Evolutionary conservation across 768 basidiomycete species (phyloP), one percentile per base, ranked within the genome.

Genomic region (Phaffia australis): DNA sequence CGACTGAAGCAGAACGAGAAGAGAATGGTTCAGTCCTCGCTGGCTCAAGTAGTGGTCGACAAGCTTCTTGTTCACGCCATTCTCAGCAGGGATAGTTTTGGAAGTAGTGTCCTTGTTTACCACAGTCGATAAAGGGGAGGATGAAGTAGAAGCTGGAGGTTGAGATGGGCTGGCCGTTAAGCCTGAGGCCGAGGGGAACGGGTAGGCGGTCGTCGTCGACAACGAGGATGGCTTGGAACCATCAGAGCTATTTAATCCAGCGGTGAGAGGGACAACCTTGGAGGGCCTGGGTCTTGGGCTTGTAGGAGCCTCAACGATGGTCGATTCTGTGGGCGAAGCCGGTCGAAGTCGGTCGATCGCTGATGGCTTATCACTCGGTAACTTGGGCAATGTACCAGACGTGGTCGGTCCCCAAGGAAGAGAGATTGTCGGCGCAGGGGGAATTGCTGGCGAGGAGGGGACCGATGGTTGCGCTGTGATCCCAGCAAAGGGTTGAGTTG

Each of bases 1-100:
- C 47, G 67, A 69, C 30, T 58, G 46, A 50, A 64, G 62, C 15
- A 69, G 61, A 11, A 57, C 50, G 47, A 69, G 29, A 6, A 69
- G 63, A 14, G 67, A 69, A 29, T 54, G 56, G 35, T 69, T 69
- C 47, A 69, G 61, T 2, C 67, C 67, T 19, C 67, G 62, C 1
- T 63, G 61, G 61, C 50, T 57, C 27, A 46, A 42, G 62, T 63
- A 69, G 58, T 69, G 47, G 3, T 69, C 63, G 64, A 65, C 54
- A 2, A 59, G 48, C 19, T 48, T 49, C 56, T 58, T 46, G 56
- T 65, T 46, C 23, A 51, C 56, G 30, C 23, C 59, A 46, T 49
- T 47, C 51, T 48, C 46, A 23, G 32, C 52, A 9, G 47, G 52
- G 35, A 60, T 47, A 29, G 65, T n/a, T 11, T 18, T 50, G 7